phyloP scores from a whole-genome alignment of 192 early-diverging fungal genomes.

The Anaeromyces robustus region DNA sequence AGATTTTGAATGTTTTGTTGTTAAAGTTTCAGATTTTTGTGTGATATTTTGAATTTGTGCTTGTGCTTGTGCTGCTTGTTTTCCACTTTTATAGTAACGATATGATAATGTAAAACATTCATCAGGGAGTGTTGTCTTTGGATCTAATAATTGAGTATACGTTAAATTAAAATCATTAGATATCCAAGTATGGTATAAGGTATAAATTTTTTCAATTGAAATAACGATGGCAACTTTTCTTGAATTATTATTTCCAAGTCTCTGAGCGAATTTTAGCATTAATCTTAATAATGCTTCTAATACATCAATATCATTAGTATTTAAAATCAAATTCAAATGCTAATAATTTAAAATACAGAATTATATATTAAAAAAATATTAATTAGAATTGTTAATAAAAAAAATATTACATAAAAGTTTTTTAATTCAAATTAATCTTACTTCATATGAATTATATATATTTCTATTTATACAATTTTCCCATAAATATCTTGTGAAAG shows the following conservation, averaged over 20 bases:
- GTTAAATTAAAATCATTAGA: conserved; percentile 34
- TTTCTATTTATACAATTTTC: conserved; percentile 92
- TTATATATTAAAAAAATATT: not conserved
- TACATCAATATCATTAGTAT: conserved; percentile 63
- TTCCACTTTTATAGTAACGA: conserved; percentile 41
- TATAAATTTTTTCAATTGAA: not conserved
- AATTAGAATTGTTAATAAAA: not conserved
- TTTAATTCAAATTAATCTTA: too few relatives aligned
- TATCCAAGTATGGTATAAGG: conserved; percentile 14
- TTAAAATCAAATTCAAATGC: conserved; percentile 66
- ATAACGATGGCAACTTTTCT: not conserved
- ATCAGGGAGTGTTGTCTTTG: conserved; percentile 21
- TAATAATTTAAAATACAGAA: conserved; percentile 13
- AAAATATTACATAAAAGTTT: too few relatives aligned
- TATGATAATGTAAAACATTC: conserved; percentile 47
- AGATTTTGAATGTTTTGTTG: not conserved
- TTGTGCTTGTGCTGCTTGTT: not conserved
- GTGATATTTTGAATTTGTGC: not conserved
- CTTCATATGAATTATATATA: conserved; percentile 83
- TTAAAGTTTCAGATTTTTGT: not conserved
- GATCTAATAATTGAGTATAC: conserved; percentile 19
- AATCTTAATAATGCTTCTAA: conserved; percentile 62
- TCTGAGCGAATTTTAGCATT: conserved; percentile 73
- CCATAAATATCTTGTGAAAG: conserved; percentile 64
- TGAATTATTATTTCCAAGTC: conserved; percentile 64